Percentiles rank a stretch among this genome's conserved stretches.
phyloP scores from a whole-genome alignment of 192 early-diverging fungal species.

The Spizellomyces punctatus region DNA sequence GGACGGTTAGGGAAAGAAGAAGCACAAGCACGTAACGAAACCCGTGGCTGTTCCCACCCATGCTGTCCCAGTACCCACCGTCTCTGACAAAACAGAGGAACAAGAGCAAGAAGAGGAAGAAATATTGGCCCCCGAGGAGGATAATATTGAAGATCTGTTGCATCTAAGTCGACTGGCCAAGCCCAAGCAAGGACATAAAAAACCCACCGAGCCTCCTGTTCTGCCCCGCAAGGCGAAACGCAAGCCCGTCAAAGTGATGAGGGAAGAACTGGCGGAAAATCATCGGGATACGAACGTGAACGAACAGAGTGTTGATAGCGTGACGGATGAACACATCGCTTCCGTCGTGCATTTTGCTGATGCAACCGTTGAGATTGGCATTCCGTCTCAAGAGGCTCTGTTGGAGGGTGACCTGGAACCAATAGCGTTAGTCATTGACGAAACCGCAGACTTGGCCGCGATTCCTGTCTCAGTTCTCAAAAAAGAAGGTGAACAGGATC shows the following conservation, averaged over 20 bases:
- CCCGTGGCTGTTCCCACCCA: too few species aligned
- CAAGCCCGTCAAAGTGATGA: background rate
- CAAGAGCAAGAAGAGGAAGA: too few species aligned
- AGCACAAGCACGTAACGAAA: too few species aligned
- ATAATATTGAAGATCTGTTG: slow-evolving; percentile 12
- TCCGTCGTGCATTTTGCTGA: background rate
- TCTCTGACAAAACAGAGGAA: too few species aligned
- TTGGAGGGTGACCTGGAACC: background rate
- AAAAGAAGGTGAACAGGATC: background rate
- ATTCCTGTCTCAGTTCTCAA: background rate
- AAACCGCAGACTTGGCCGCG: background rate
- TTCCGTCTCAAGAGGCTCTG: background rate
- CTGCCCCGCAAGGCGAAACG: background rate
- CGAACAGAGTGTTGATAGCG: background rate
- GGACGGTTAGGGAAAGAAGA: too few species aligned
- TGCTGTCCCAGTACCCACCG: too few species aligned
- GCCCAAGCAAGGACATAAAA: slow-evolving; percentile 1
- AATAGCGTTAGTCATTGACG: background rate
- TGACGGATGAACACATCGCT: background rate
- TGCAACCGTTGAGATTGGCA: background rate
- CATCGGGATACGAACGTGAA: background rate
- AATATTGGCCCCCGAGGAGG: slow-evolving; percentile 3
- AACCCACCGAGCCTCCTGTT: background rate
- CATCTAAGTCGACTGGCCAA: slow-evolving; percentile 11
- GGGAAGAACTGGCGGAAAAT: background rate